Base-by-base conservation (phyloP, 2,329 filamentous ascomycete genomes). In the Ophiocordyceps camponoti-saundersi region DNA sequence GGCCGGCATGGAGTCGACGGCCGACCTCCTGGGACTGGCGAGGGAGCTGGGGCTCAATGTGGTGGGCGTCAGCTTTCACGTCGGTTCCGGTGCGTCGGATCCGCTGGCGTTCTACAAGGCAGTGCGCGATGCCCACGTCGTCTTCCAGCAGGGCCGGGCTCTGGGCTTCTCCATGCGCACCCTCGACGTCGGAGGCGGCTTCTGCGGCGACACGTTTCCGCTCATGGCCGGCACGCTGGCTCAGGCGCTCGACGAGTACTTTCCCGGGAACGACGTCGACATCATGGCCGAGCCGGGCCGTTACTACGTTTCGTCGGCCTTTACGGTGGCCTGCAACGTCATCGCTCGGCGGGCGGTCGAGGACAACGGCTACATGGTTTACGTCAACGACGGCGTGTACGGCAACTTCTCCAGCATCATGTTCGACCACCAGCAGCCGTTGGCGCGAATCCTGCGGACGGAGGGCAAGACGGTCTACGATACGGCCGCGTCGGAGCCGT, bases 391-490 rank as follows among this genome's bases (percentile, higher is more conserved):
- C 56, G 92, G 92, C 26, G 82, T 96, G 47, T 98, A 98, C 60
- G 92, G 92, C 58, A 96, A 96, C 70, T 96, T 98, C 61, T 94
- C 87, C 54, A 93, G 88, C 77, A 96, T 96, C 73, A 95, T 96
- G 72, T 98, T 95, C 63, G 92, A 96, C 60, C 92, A 96, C 66
- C 92, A 98, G 72, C 77, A 93, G 57, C 92, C 92, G 1, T 67
- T 84, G 43, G 86, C 90, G 48, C 85, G 84, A 65, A 76, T 96
- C 49, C 72, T 98, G 47, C 81, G 79, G 53, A 69, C 73, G 20
- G 70, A 73, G 50, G 65, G 72, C 51, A 67, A 70, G 50, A 73
- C 75, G 51, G 60, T 79, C 58, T 81, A 80, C 61, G 67, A 80
- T 64, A 67, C 71, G 51, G 48, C 67, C 53, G 58, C 67, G 56